phyloP scores from a whole-genome alignment of 495 filamentous ascomycete species.

The Bombardia bombarda region DNA sequence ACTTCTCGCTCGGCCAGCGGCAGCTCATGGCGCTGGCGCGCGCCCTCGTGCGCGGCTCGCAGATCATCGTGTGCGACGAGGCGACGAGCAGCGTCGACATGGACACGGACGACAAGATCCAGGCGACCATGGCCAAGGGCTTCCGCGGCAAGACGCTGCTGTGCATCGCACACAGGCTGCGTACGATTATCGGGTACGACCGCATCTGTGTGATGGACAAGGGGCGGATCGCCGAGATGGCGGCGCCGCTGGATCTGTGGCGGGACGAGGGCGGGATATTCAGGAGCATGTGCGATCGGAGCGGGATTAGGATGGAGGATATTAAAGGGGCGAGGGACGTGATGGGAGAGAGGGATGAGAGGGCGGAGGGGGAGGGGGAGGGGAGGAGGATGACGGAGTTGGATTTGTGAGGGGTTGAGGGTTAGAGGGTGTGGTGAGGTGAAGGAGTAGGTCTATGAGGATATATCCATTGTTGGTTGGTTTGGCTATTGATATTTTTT shows the following conservation, averaged over 20 bases:
- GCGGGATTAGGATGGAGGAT: conserved; percentile 74
- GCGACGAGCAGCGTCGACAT: conserved; percentile 90
- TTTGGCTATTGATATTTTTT: too few species aligned
- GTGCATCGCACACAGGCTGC: conserved; percentile 89
- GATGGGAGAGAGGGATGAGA: conserved; percentile 1
- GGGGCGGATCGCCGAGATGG: conserved; percentile 79
- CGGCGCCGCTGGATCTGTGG: conserved; percentile 64
- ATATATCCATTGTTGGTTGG: too few species aligned
- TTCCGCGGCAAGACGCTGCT: conserved; percentile 86
- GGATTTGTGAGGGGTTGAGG: neutral
- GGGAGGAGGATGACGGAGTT: neutral
- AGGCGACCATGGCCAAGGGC: conserved; percentile 76
- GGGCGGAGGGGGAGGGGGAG: conserved; percentile 3
- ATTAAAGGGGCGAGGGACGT: conserved; percentile 34
- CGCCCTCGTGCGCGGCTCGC: conserved; percentile 74
- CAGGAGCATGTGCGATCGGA: conserved; percentile 84
- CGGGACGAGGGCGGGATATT: conserved; percentile 60
- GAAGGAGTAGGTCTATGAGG: too few species aligned
- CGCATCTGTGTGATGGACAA: conserved; percentile 93
- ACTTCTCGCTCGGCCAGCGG: conserved; percentile 93
- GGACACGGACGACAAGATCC: conserved; percentile 94
- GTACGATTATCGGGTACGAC: conserved; percentile 91
- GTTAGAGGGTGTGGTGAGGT: too few species aligned
- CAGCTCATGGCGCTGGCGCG: conserved; percentile 93
- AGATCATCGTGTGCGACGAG: conserved; percentile 95